phyloP scores from a whole-genome alignment of 1,284 basidiomycete genomes.

The Neolentinus lepideus region DNA sequence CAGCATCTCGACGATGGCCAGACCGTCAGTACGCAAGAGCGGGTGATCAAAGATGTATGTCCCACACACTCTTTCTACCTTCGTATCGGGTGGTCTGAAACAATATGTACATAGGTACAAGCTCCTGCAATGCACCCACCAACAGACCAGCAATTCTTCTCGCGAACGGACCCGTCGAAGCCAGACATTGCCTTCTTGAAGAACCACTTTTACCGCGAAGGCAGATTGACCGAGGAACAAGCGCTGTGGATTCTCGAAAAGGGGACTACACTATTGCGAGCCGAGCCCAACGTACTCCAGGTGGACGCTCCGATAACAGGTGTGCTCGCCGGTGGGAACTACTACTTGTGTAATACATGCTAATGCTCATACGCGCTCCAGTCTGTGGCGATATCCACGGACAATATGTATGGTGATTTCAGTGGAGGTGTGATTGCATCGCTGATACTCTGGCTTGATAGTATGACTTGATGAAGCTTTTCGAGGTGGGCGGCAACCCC shows the following conservation, averaged over 20 bases:
- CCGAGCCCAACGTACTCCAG: constrained; percentile 81
- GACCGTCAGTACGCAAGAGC: constrained; percentile 79
- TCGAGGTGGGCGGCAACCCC: constrained; percentile 91
- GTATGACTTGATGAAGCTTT: constrained; percentile 94
- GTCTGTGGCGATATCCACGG: constrained; percentile 93
- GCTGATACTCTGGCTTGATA: constrained; percentile 24
- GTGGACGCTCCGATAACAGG: constrained; percentile 94
- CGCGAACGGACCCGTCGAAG: constrained; percentile 75
- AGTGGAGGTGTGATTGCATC: constrained; percentile 6
- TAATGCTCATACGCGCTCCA: constrained; percentile 19
- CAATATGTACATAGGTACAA: constrained; percentile 62
- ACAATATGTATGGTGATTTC: constrained; percentile 72
- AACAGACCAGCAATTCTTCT: constrained; percentile 92
- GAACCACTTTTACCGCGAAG: constrained; percentile 98
- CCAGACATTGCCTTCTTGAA: constrained; percentile 97
- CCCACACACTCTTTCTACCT: not conserved
- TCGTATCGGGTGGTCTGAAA: not conserved
- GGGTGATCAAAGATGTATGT: constrained; percentile 78
- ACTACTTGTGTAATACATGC: constrained; percentile 1
- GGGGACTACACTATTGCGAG: constrained; percentile 66
- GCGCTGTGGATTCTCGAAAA: constrained; percentile 83
- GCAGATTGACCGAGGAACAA: constrained; percentile 85
- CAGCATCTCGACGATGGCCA: constrained; percentile 87
- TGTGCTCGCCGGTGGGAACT: constrained; percentile 24
- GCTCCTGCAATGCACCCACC: constrained; percentile 91